phyloP scores from a whole-genome alignment of 495 filamentous ascomycete species.

The Daldinia loculata region DNA sequence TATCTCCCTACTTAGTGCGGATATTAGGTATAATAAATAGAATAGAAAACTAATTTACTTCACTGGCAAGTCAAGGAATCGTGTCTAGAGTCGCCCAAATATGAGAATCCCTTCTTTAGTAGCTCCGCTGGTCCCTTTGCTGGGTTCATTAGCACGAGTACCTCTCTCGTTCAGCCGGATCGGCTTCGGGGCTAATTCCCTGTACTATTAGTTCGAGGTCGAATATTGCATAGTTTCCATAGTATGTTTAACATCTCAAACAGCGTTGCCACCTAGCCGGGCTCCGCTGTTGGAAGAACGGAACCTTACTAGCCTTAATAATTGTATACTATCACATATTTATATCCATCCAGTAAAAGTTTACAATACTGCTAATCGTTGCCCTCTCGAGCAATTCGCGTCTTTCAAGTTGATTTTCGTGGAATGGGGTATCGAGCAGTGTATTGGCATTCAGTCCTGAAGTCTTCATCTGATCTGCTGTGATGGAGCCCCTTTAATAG shows the following conservation, averaged over 20 bases:
- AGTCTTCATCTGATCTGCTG: too few relatives aligned
- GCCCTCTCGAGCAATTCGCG: not conserved
- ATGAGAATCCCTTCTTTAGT: not conserved
- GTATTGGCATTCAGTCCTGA: too few relatives aligned
- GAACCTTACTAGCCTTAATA: not conserved
- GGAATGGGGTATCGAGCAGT: not conserved
- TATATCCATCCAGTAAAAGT: not conserved
- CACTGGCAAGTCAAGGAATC: not conserved
- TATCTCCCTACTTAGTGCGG: not conserved
- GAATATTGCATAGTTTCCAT: not conserved
- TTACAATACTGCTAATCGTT: not conserved
- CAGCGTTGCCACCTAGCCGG: not conserved
- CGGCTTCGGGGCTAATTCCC: not conserved
- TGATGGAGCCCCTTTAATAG: too few relatives aligned
- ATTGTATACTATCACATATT: not conserved
- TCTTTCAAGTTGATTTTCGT: not conserved
- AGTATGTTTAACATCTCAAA: not conserved
- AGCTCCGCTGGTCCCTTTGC: slow-evolving; percentile 7
- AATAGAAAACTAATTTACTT: not conserved
- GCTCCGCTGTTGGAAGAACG: not conserved
- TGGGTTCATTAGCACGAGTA: not conserved
- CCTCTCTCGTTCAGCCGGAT: slow-evolving; percentile 18
- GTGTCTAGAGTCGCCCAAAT: not conserved
- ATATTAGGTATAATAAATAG: too few relatives aligned
- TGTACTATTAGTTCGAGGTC: not conserved